A percentile compares a stretch with the other conserved stretches of the same genome.
phyloP scores from a whole-genome alignment of 805 yeast genomes.

The Sugiyamaella marilandica region DNA sequence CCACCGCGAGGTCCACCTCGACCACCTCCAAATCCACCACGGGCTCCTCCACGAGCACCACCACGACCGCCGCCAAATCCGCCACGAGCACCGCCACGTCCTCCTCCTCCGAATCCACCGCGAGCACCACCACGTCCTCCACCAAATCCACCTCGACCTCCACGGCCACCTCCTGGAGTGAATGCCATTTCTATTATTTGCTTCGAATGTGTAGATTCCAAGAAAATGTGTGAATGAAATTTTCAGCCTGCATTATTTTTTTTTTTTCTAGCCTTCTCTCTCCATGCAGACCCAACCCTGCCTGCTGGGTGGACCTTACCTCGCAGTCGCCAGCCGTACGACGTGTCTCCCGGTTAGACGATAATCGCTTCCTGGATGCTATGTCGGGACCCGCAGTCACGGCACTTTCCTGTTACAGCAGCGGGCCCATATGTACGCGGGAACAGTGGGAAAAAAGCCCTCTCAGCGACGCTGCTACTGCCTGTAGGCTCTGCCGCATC shows the following conservation, averaged over 20 bases:
- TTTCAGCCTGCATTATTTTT: not conserved
- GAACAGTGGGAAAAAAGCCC: too few species aligned
- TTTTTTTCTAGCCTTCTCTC: not conserved
- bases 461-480: not conserved
- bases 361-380: too few species aligned
- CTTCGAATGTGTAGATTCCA: not conserved
- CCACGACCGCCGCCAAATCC: constrained; percentile 33
- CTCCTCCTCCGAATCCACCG: constrained; percentile 38
- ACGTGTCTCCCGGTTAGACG: too few species aligned
- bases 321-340: too few species aligned
- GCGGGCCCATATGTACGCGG: not conserved
- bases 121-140: constrained; percentile 31
- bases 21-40: constrained; percentile 28
- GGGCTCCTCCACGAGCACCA: constrained; percentile 34
- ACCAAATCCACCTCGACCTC: constrained; percentile 28
- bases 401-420: not conserved
- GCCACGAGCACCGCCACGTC: constrained; percentile 36
- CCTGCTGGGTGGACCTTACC: too few species aligned
- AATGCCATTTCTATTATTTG: constrained; percentile 57
- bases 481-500: not conserved
- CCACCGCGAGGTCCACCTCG: constrained; percentile 45
- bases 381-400: not conserved
- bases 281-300: too few species aligned
- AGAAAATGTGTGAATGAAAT: not conserved
- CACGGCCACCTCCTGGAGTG: constrained; percentile 49